Percentiles rank a stretch among this genome's conserved stretches.
These are phyloP conservation scores for Zygosaccharomyces pseudobailii DNA, from an alignment of 1,139 yeast species.

Conservation along the genomic window DNA sequence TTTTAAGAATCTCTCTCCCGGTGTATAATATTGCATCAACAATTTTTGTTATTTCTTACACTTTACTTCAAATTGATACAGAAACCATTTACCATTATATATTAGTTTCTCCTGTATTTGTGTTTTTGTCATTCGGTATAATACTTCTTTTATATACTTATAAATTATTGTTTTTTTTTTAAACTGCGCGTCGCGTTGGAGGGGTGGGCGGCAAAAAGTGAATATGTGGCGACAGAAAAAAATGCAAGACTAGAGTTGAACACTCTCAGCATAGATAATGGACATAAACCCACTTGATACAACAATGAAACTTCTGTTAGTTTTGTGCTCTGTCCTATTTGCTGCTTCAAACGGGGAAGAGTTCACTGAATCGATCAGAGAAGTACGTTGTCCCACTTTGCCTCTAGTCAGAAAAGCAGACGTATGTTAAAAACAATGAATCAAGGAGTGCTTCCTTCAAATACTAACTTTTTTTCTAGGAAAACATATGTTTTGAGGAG, in stretches of 20 bases:
- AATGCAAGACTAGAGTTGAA: neutral
- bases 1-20: slow-evolving; percentile 16
- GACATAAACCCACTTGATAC: neutral
- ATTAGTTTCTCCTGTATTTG: slow-evolving; percentile 10
- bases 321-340: neutral
- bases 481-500: slow-evolving; percentile 34
- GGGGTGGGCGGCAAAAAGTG: neutral
- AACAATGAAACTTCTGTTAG: neutral
- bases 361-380: slow-evolving; percentile 34
- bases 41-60: slow-evolving; percentile 7
- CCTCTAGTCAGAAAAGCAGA: slow-evolving; percentile 40
- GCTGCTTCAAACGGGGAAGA: neutral
- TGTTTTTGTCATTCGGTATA: slow-evolving; percentile 10
- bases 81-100: slow-evolving; percentile 14
- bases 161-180: slow-evolving; percentile 2
- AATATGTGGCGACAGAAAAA: neutral
- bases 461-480: slow-evolving; percentile 8
- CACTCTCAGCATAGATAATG: neutral
- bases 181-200: neutral
- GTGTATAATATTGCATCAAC: slow-evolving; percentile 11
- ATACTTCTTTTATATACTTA: slow-evolving; percentile 3
- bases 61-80: slow-evolving; percentile 12
- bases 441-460: neutral
- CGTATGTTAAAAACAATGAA: slow-evolving; percentile 25
- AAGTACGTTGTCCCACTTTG: slow-evolving; percentile 41